Evolutionary conservation across 2,329 filamentous ascomycete genomes (phyloP).

Genomic region (Fonsecaea multimorphosa): DNA sequence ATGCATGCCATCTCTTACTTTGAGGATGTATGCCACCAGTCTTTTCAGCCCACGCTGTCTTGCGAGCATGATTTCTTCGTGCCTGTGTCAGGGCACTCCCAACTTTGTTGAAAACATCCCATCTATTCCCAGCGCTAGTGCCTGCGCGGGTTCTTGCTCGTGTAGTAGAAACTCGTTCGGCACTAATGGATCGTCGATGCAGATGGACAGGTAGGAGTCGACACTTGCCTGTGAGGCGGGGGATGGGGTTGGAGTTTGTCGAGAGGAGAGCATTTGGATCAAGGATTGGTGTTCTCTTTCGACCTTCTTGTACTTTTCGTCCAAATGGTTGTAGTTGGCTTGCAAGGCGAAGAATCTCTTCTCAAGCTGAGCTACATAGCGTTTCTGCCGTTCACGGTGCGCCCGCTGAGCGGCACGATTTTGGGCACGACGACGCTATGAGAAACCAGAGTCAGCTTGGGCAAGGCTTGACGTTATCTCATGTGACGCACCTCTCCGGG

Average conservation of each 20-base stretch:
- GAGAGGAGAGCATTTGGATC: constrained; percentile 3
- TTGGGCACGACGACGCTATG: constrained; percentile 17
- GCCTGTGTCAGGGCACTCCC: not conserved
- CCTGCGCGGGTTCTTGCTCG: constrained; percentile 9
- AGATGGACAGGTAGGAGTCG: not conserved
- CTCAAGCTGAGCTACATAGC: constrained; percentile 13
- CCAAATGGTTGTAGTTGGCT: constrained; percentile 12
- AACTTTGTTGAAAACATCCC: not conserved
- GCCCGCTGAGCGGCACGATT: constrained; percentile 18
- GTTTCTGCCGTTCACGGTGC: constrained; percentile 17
- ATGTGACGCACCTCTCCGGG: constrained; percentile 10
- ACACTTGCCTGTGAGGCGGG: not conserved
- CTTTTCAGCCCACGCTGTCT: not conserved
- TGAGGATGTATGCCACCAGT: not conserved
- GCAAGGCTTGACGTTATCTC: not conserved
- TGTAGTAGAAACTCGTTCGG: not conserved
- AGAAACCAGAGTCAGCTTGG: not conserved
- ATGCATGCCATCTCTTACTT: not conserved
- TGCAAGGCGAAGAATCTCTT: constrained; percentile 15
- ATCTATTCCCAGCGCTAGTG: not conserved
- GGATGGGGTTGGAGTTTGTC: not conserved
- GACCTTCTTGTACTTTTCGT: constrained; percentile 13
- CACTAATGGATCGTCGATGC: not conserved
- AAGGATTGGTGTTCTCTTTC: constrained; percentile 13
- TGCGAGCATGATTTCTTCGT: not conserved